Conservation (phyloP, 768 basidiomycete species). For the Panaeolus cyanescens region DNA sequence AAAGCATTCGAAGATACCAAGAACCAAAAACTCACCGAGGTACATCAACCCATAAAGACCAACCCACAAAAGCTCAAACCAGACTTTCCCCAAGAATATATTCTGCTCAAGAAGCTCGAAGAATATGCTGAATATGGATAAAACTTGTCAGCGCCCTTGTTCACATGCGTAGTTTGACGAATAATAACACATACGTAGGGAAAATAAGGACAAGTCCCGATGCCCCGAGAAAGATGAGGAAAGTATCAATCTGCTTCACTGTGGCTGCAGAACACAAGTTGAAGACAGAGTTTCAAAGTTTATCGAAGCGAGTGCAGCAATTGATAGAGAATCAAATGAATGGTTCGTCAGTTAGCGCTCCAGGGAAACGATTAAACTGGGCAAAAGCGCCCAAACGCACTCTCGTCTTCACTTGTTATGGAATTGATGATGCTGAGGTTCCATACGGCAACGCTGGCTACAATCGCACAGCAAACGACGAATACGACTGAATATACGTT, state of each 20-base stretch:
- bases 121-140: conserved; percentile 49
- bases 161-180: background rate
- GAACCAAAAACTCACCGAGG: conserved; percentile 53
- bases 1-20: too few species aligned
- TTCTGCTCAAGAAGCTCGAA: conserved; percentile 55
- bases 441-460: conserved; percentile 70
- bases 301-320: background rate
- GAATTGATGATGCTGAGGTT: conserved; percentile 52
- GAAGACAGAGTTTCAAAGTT: too few species aligned
- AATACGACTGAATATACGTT: conserved; percentile 54
- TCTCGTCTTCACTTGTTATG: conserved; percentile 16
- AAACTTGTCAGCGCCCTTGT: background rate
- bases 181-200: conserved; percentile 49
- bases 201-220: conserved; percentile 60
- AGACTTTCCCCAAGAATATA: conserved; percentile 59
- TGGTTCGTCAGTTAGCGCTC: conserved; percentile 3
- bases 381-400: conserved; percentile 36
- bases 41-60: conserved; percentile 57
- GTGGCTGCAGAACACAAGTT: conserved; percentile 11
- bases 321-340: background rate
- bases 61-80: conserved; percentile 73
- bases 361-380: background rate
- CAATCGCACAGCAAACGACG: conserved; percentile 64
- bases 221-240: conserved; percentile 61
- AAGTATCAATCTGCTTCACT: conserved; percentile 54